Conservation (phyloP, 345 rosid genomes). For the Eucalyptus pumila region DNA sequence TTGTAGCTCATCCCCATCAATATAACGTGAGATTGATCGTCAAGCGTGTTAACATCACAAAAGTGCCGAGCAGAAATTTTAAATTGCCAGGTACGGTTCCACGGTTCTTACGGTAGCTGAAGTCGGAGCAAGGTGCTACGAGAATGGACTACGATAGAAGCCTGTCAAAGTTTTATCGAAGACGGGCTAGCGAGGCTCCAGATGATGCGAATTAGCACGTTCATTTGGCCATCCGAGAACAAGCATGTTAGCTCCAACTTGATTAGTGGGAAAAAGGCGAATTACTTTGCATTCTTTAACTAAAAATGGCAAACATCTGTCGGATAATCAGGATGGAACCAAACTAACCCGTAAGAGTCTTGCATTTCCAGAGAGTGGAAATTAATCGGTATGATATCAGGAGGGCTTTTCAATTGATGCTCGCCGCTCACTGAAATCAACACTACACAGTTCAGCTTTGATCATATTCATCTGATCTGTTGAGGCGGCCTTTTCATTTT, state of each 20-base stretch:
- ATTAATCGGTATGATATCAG: not conserved
- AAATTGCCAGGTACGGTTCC: not conserved
- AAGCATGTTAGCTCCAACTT: not conserved
- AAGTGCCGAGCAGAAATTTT: not conserved
- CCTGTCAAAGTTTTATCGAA: not conserved
- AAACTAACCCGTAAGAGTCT: not conserved
- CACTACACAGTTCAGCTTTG: not conserved
- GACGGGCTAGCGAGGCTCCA: not conserved
- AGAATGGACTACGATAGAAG: not conserved
- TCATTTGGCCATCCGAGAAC: not conserved
- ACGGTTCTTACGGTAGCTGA: not conserved
- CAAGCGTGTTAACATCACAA: not conserved
- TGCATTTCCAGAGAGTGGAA: not conserved
- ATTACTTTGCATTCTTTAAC: not conserved
- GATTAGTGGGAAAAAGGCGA: not conserved
- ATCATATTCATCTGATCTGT: not conserved
- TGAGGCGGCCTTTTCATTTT: not conserved
- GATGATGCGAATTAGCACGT: not conserved
- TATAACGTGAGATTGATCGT: not conserved
- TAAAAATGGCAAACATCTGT: not conserved
- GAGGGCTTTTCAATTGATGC: not conserved
- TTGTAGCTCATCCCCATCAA: not conserved
- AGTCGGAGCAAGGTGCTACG: not conserved
- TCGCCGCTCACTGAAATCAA: not conserved
- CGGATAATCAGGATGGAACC: not conserved